Evolutionary conservation across 2,329 filamentous ascomycete species (phyloP).

Genomic region (Fusarium sp.): DNA sequence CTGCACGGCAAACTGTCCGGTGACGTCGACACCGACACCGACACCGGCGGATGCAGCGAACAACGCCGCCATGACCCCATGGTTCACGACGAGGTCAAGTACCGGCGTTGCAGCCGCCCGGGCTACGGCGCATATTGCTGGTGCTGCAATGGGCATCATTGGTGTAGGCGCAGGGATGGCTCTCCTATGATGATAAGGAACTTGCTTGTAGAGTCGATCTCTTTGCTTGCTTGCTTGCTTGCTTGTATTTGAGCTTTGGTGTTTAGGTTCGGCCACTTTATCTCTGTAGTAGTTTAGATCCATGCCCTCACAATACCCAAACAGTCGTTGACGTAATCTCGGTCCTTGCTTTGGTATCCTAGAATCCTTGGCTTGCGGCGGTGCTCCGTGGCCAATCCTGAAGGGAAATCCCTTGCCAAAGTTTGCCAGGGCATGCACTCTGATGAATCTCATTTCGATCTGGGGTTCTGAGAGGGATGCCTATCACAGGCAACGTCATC

Average conservation of each 20-base stretch:
- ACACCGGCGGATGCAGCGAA: conserved; percentile 23
- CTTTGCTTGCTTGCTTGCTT: no score
- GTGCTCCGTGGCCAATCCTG: no score
- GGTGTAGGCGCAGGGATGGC: conserved; percentile 47
- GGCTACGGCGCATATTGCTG: conserved; percentile 43
- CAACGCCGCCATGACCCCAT: conserved; percentile 37
- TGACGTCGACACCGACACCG: conserved; percentile 17
- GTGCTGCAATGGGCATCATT: conserved; percentile 45
- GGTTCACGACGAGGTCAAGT: conserved; percentile 39
- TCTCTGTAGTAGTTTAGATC: conserved; percentile 3
- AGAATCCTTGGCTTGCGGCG: no score
- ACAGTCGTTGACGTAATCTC: conserved; percentile 6
- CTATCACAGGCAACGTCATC: no score
- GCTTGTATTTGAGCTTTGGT: conserved; percentile 13
- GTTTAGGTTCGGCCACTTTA: conserved; percentile 1
- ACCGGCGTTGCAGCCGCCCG: conserved; percentile 33
- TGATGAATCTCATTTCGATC: background rate
- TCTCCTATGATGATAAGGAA: conserved; percentile 27
- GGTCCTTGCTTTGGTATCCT: background rate
- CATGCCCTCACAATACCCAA: conserved; percentile 15
- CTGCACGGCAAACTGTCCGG: conserved; percentile 51
- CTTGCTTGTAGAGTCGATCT: background rate
- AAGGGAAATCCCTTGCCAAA: background rate
- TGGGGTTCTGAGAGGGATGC: no score
- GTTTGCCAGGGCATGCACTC: background rate